Conservation (phyloP, 176 grass and related monocot genomes). For the Elaeis guineensis region DNA sequence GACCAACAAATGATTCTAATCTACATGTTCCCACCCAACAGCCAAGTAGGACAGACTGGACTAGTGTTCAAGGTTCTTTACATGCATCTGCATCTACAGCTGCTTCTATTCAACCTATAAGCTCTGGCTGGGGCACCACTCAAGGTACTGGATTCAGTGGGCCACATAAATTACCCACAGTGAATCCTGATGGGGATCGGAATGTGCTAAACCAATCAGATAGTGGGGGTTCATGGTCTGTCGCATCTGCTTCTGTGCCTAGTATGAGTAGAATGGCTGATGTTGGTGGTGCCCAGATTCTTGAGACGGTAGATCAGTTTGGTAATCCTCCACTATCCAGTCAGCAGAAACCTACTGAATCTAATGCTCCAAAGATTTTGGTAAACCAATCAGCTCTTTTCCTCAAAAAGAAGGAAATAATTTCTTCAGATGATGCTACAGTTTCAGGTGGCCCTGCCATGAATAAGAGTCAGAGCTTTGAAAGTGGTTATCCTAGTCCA, state of each 20-base stretch:
- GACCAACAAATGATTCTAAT: constrained; percentile 28
- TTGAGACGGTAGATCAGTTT: constrained; percentile 19
- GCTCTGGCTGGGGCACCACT: constrained; percentile 37
- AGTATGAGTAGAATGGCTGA: neutral
- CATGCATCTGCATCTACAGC: constrained; percentile 13
- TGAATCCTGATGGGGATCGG: constrained; percentile 41
- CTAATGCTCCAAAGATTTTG: neutral
- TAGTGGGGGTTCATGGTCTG: constrained; percentile 25
- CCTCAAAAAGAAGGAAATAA: neutral
- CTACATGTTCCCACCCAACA: constrained; percentile 26
- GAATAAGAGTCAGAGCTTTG: constrained; percentile 32
- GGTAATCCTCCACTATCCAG: neutral
- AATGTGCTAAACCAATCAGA: constrained; percentile 29
- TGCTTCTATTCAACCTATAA: constrained; percentile 33
- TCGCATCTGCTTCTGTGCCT: constrained; percentile 7
- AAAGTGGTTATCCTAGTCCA: constrained; percentile 38
- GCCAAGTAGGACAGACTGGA: constrained; percentile 25
- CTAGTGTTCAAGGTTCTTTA: constrained; percentile 17
- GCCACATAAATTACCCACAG: constrained; percentile 32
- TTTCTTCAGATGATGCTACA: neutral
- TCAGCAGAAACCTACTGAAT: constrained; percentile 16
- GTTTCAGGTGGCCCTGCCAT: constrained; percentile 6
- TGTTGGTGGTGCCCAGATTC: constrained; percentile 10
- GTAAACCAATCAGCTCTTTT: neutral
- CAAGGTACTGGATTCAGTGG: constrained; percentile 12